Conservation (phyloP, 2,329 filamentous ascomycete genomes). For the Aspergillus sp. region DNA sequence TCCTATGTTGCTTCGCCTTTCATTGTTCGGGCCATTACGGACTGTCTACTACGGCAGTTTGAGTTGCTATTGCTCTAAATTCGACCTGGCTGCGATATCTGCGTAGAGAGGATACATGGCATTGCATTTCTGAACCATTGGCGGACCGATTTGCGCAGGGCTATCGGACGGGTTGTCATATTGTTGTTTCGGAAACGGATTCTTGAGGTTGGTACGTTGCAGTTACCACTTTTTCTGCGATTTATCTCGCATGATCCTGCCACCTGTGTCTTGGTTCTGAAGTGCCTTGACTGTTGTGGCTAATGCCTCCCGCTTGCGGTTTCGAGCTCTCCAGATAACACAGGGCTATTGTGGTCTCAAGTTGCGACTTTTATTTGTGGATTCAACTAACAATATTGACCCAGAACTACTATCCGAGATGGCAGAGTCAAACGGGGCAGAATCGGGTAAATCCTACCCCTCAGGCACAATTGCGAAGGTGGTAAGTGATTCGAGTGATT, state of each 20-base stretch:
- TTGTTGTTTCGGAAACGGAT: not conserved
- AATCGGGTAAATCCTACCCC: constrained; percentile 21
- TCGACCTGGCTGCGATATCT: not conserved
- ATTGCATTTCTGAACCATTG: not conserved
- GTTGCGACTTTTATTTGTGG: not conserved
- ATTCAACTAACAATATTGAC: not conserved
- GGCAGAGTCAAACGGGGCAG: constrained; percentile 23
- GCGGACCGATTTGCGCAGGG: not conserved
- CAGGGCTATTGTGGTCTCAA: not conserved
- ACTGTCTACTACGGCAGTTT: not conserved
- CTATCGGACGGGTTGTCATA: not conserved
- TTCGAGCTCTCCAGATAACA: not conserved
- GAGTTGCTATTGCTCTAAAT: not conserved
- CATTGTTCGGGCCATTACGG: not conserved
- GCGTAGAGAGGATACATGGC: not conserved
- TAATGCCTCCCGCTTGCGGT: not conserved
- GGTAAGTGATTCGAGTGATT: constrained; percentile 19
- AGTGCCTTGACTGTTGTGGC: not conserved
- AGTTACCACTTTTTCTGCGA: too few species aligned
- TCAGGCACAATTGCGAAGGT: constrained; percentile 34
- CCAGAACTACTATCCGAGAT: constrained; percentile 15
- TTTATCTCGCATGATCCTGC: not conserved
- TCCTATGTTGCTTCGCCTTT: not conserved
- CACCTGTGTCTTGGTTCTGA: not conserved
- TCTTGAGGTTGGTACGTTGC: not conserved